Base-by-base conservation (phyloP, 306 rosid species). In the Alnus glutinosa region DNA sequence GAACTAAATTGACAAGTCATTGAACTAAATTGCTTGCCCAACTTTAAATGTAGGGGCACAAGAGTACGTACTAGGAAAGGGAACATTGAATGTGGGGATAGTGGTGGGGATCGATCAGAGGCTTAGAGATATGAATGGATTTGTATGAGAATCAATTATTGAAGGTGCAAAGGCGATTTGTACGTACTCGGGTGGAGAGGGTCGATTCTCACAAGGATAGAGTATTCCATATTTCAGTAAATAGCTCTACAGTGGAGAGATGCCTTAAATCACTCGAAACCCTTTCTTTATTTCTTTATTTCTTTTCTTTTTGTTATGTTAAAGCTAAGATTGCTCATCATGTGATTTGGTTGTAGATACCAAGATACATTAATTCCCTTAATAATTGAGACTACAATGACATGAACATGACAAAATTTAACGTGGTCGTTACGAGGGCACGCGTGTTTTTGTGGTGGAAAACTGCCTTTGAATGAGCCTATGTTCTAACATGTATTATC, bases 171-270 rank as follows among this genome's bases (percentile, higher is more conserved):
- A 10, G 55, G 55, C 52, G 55, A 34, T 34, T 34, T 1, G 5
- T 58, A 59, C n/a, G 59, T 52, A 16, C 42, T n/a, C 9, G 67
- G 2, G 69, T 52, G 23, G 50, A 18, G 62, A 30, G 28, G 28
- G 61, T 78, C 73, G 55, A 78, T 49, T 83, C 73, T 57, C 77
- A 67, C 2, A 58, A 74, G 79, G 61, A 82, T 50, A 68, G 85
- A 47, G 78, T 73, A 71, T 51, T 72, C 66, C 34, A 72, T 71
- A 50, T 54, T 54, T 47, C 67, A 62, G 50, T 63, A 55, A 23
- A 58, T 57, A 66, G 78, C 55, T 44, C 19, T 52, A 32, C 30
- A 64, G 67, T 73, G 82, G 79, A 73, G 72, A 15, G 69, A 78
- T 67, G 79, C 79, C 32, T 18, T 74, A 62, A 36, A 28, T 74